A percentile compares a stretch with the other conserved stretches of the same genome.
phyloP scores from a whole-genome alignment of 768 basidiomycete species.

The Auriculariales sp. region DNA sequence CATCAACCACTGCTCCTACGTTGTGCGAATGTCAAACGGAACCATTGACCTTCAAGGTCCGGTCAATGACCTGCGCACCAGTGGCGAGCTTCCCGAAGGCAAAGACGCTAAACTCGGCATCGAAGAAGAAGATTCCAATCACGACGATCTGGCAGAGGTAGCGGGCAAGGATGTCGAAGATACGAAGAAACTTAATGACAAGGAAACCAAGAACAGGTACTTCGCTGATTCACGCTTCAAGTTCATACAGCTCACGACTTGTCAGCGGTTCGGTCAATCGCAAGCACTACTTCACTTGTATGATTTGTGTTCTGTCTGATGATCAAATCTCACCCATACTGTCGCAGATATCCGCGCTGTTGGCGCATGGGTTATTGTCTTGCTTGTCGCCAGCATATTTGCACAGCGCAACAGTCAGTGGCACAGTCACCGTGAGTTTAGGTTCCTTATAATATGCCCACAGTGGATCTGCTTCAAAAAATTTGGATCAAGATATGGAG shows the following conservation, averaged over 20 bases:
- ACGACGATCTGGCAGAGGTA: neutral
- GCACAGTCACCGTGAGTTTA: too few species aligned
- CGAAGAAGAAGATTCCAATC: neutral
- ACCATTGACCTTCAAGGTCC: slow-evolving; percentile 33
- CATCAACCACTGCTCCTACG: slow-evolving; percentile 49
- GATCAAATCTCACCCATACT: too few species aligned
- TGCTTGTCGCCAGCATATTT: too few species aligned
- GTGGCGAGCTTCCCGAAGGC: slow-evolving; percentile 9
- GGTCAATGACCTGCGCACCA: slow-evolving; percentile 16
- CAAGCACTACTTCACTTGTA: neutral
- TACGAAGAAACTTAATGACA: neutral
- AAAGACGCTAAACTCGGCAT: neutral
- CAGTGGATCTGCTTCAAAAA: neutral
- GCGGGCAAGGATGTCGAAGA: neutral
- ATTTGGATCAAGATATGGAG: neutral
- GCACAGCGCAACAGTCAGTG: too few species aligned
- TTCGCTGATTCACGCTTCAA: too few species aligned
- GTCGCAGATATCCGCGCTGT: too few species aligned
- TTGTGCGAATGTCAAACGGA: slow-evolving; percentile 46
- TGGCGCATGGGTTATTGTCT: too few species aligned
- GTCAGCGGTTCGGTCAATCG: neutral
- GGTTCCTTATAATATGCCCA: too few species aligned
- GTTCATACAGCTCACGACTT: too few species aligned
- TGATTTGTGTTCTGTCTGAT: too few species aligned
- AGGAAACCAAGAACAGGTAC: neutral